A percentile compares a stretch with the other conserved stretches of the same genome.
Conservation (phyloP, 2,329 filamentous ascomycete species). For the Ramularia collo-cygni region DNA sequence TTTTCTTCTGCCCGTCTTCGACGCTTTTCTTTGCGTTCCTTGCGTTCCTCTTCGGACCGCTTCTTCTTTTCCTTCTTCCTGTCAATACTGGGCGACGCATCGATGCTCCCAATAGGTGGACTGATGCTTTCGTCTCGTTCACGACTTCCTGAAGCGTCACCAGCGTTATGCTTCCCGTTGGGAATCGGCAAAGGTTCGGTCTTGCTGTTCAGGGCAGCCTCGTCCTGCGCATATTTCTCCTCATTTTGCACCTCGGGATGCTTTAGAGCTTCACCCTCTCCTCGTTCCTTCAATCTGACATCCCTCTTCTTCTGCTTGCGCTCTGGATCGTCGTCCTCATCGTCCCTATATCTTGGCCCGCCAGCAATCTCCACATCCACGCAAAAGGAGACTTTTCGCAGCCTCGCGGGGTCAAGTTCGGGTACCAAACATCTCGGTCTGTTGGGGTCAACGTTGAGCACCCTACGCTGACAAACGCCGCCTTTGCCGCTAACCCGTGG, state of each 20-base stretch:
- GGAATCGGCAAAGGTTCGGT: conserved; percentile 17
- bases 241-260: conserved; percentile 49
- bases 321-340: conserved; percentile 45
- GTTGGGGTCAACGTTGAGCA: conserved; percentile 78
- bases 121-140: conserved; percentile 8
- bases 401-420: conserved; percentile 71
- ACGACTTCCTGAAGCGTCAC: neutral
- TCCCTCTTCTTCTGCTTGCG: conserved; percentile 55
- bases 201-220: conserved; percentile 30
- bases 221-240: conserved; percentile 50
- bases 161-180: conserved; percentile 3
- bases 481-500: conserved; percentile 51
- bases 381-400: conserved; percentile 86
- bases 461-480: conserved; percentile 67
- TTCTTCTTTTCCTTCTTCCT: conserved; percentile 96
- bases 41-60: conserved; percentile 84
- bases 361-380: conserved; percentile 97
- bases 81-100: conserved; percentile 24
- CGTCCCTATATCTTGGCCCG: conserved; percentile 64
- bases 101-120: conserved; percentile 12
- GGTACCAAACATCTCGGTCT: conserved; percentile 72
- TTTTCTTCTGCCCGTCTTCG: conserved; percentile 79
- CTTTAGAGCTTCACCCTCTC: conserved; percentile 69
- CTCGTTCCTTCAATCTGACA: conserved; percentile 56
- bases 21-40: conserved; percentile 85